Evolutionary conservation across 805 yeast species (phyloP).

Genomic region (Tetrapisispora namnaoensis): DNA sequence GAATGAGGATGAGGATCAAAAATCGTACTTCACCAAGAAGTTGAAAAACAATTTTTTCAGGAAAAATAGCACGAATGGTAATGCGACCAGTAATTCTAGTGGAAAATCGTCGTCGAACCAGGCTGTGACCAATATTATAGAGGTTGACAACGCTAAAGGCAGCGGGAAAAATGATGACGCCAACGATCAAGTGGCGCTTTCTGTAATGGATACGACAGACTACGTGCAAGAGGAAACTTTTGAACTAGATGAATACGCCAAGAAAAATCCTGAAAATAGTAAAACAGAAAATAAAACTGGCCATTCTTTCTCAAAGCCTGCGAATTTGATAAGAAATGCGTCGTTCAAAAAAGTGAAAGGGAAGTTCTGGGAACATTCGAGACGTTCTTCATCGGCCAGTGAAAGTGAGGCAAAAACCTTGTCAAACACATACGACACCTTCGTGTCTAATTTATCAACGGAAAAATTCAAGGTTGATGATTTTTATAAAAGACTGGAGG

Average conservation of each 20-base stretch:
- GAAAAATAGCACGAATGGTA: too few relatives aligned
- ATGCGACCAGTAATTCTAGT: not conserved
- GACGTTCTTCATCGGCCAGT: slow-evolving; percentile 16
- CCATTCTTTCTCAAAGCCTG: not conserved
- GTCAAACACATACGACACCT: slow-evolving; percentile 34
- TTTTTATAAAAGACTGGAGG: slow-evolving; percentile 41
- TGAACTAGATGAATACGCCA: slow-evolving; percentile 19
- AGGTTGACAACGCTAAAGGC: not conserved
- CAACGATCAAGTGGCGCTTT: not conserved
- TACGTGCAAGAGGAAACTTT: slow-evolving; percentile 10
- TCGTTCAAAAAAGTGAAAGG: slow-evolving; percentile 11
- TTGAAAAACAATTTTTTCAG: slow-evolving; percentile 1
- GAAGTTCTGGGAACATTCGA: slow-evolving; percentile 9
- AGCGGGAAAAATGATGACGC: not conserved
- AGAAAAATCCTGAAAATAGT: not conserved
- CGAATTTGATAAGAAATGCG: slow-evolving; percentile 5
- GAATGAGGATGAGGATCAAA: not conserved
- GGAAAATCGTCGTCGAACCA: not conserved
- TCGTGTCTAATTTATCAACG: slow-evolving; percentile 36
- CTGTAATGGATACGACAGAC: not conserved
- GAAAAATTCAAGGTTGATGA: slow-evolving; percentile 45
- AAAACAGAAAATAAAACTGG: not conserved
- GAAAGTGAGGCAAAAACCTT: slow-evolving; percentile 22
- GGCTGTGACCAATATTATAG: not conserved
- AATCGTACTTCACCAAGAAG: not conserved